A percentile compares a stretch with the other conserved stretches of the same genome.
These are phyloP conservation scores for Laburnicola sp. DNA, from an alignment of 2,329 filamentous ascomycete genomes.

Conservation along the genomic window DNA sequence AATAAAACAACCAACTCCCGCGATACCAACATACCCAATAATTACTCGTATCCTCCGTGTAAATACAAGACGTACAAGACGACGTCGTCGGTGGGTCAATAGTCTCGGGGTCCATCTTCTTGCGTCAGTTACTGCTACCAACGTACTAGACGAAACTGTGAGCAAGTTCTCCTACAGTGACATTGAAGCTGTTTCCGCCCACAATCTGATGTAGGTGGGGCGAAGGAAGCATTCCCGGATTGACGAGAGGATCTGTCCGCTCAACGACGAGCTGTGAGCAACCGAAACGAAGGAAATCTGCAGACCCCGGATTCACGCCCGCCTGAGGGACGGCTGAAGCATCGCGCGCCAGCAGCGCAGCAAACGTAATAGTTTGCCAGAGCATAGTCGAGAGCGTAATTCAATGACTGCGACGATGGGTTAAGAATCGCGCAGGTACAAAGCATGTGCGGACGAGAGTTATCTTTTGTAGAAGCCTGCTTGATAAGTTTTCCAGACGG, in stretches of 20 bases:
- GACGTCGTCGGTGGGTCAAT: conserved; percentile 22
- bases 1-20: too few relatives aligned
- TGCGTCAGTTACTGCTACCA: background rate
- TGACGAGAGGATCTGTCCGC: conserved; percentile 21
- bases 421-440: background rate
- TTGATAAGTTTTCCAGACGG: too few relatives aligned
- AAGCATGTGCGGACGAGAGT: too few relatives aligned
- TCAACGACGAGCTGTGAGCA: conserved; percentile 26
- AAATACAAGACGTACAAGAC: conserved; percentile 29
- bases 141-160: background rate
- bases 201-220: conserved; percentile 24
- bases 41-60: conserved; percentile 39
- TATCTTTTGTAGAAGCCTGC: too few relatives aligned
- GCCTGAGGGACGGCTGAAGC: conserved; percentile 2
- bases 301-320: conserved; percentile 1
- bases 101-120: conserved; percentile 23
- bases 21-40: conserved; percentile 25
- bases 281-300: conserved; percentile 19
- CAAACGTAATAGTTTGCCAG: conserved; percentile 5
- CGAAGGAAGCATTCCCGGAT: conserved; percentile 17
- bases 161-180: conserved; percentile 6
- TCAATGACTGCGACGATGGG: background rate
- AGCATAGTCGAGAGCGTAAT: background rate
- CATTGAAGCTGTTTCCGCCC: conserved; percentile 18
- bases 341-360: conserved; percentile 4